Percentiles rank a stretch among this genome's conserved stretches.
These are phyloP conservation scores for Oryza meyeriana DNA, from an alignment of 176 grass and related monocot genomes.

Conservation along the genomic window DNA sequence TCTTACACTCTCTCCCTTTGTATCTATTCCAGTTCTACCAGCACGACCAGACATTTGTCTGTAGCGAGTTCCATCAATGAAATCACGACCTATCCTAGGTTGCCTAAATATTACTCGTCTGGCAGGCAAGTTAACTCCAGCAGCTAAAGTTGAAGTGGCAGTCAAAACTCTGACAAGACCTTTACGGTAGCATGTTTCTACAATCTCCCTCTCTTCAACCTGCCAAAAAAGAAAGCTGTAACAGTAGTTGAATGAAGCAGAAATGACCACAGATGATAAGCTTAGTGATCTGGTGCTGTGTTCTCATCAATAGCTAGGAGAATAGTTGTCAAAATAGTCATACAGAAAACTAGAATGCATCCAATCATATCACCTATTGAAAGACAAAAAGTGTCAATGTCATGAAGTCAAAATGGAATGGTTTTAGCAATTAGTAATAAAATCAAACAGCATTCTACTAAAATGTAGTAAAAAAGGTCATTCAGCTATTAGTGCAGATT, in stretches of 20 bases:
- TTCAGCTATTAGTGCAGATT: neutral
- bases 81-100: slow-evolving; percentile 83
- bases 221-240: slow-evolving; percentile 36
- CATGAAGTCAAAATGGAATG: slow-evolving; percentile 8
- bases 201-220: slow-evolving; percentile 95
- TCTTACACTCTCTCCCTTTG: slow-evolving; percentile 98
- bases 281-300: neutral
- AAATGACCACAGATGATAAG: neutral
- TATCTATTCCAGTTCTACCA: slow-evolving; percentile 97
- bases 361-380: neutral
- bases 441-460: neutral
- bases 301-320: neutral
- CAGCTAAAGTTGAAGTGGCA: slow-evolving; percentile 94
- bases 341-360: neutral
- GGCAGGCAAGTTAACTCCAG: slow-evolving; percentile 97
- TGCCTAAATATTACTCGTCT: slow-evolving; percentile 97
- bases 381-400: slow-evolving; percentile 8
- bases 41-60: slow-evolving; percentile 98
- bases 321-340: neutral
- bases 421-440: neutral
- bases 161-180: slow-evolving; percentile 89
- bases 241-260: slow-evolving; percentile 16
- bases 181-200: slow-evolving; percentile 95
- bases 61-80: slow-evolving; percentile 96
- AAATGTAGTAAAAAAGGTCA: neutral